These are phyloP conservation scores for Lathyrus sativus DNA, from an alignment of 306 rosid genomes.

Conservation along the genomic window DNA sequence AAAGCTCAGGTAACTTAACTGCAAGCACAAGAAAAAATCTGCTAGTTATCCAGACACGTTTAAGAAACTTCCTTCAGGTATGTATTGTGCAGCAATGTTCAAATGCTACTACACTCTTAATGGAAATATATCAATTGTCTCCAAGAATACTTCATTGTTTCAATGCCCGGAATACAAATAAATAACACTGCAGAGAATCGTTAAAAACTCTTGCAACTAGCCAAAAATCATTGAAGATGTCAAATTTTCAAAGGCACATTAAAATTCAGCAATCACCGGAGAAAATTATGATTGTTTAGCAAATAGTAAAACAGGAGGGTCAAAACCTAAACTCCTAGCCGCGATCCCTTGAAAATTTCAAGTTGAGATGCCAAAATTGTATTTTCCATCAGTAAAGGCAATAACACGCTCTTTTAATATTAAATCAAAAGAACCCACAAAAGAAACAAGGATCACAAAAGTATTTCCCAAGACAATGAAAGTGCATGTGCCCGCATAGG, in stretches of 20 bases:
- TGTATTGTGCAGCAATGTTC: conserved; percentile 10
- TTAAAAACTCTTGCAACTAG: conserved; percentile 24
- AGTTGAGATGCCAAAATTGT: background rate
- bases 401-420: conserved; percentile 20
- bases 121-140: conserved; percentile 16
- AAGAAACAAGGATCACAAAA: conserved; percentile 3
- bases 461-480: conserved; percentile 6
- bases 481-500: background rate
- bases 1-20: conserved; percentile 95
- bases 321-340: background rate
- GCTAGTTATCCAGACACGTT: conserved; percentile 15
- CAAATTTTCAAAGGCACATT: conserved; percentile 43
- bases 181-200: conserved; percentile 12
- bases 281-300: conserved; percentile 24
- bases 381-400: conserved; percentile 28
- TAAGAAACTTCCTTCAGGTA: conserved; percentile 28
- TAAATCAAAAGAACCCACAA: conserved; percentile 12
- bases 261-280: conserved; percentile 59
- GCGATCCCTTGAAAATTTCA: background rate
- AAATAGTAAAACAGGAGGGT: background rate
- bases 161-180: conserved; percentile 25
- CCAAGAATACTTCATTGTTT: background rate
- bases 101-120: conserved; percentile 18
- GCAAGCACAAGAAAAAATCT: conserved; percentile 52
- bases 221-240: conserved; percentile 15